Conservation (phyloP, 73 alveolate species). For the Symbiodinium pilosum region DNA sequence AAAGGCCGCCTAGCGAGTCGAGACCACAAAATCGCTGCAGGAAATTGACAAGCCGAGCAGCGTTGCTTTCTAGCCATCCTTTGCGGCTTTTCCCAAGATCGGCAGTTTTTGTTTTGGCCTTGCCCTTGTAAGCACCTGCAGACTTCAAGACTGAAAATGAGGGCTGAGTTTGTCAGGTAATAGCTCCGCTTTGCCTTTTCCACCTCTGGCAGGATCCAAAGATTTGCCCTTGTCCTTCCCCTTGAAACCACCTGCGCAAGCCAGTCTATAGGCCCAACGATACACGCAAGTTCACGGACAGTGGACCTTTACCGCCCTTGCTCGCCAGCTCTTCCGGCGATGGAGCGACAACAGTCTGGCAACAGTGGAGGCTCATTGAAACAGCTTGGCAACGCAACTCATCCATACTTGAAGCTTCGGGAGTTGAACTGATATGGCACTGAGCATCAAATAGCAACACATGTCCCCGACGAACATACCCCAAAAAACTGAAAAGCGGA, state of each 20-base stretch:
- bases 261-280: background rate
- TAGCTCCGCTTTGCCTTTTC: background rate
- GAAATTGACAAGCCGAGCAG: no score
- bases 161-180: no score
- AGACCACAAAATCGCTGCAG: no score
- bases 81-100: background rate
- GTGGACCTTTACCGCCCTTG: background rate
- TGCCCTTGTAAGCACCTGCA: background rate
- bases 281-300: background rate
- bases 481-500: no score
- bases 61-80: no score
- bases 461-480: no score
- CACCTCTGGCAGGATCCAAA: background rate
- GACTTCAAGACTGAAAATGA: no score
- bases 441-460: no score
- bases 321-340: conserved; percentile 3
- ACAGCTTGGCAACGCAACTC: no score
- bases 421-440: no score
- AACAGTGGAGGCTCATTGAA: background rate
- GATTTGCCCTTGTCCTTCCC: background rate
- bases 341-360: background rate
- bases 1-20: no score
- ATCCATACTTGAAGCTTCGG: no score
- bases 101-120: background rate
- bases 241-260: background rate